phyloP scores from a whole-genome alignment of 2,329 filamentous ascomycete species.

The Ciborinia camelliae region DNA sequence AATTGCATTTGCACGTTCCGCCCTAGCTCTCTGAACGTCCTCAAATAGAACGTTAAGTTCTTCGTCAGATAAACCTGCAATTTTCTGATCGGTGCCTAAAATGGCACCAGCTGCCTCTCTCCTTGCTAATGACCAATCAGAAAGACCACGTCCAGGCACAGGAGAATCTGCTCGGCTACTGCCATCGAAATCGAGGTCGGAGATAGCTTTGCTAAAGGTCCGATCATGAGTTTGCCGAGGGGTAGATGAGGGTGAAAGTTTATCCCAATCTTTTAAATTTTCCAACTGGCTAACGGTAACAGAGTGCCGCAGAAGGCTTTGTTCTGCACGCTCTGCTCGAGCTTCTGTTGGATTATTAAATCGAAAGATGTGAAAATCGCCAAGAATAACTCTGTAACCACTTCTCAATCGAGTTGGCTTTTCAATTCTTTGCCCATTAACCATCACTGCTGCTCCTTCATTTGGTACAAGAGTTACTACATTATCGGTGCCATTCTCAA shows the following conservation, averaged over 20 bases:
- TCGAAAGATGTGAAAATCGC: slow-evolving; percentile 97
- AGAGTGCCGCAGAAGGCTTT: slow-evolving; percentile 84
- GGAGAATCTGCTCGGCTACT: slow-evolving; percentile 79
- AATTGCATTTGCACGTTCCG: slow-evolving; percentile 70
- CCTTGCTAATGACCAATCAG: slow-evolving; percentile 91
- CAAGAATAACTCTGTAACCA: slow-evolving; percentile 90
- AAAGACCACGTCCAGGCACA: slow-evolving; percentile 64
- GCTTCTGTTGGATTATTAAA: slow-evolving; percentile 99
- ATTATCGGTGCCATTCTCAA: slow-evolving; percentile 82
- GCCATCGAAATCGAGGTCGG: slow-evolving; percentile 64
- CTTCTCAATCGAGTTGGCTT: slow-evolving; percentile 84
- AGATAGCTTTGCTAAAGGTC: slow-evolving; percentile 72
- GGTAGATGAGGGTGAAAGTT: slow-evolving; percentile 62
- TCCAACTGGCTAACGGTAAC: slow-evolving; percentile 60
- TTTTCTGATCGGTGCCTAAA: slow-evolving; percentile 85
- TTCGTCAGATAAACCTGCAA: slow-evolving; percentile 85
- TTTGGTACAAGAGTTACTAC: slow-evolving; percentile 86
- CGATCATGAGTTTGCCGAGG: slow-evolving; percentile 70
- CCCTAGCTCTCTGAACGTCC: slow-evolving; percentile 84
- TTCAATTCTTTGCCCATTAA: slow-evolving; percentile 87
- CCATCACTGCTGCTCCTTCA: slow-evolving; percentile 95
- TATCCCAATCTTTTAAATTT: slow-evolving; percentile 47
- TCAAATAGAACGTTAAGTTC: slow-evolving; percentile 92
- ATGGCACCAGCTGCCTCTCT: slow-evolving; percentile 91
- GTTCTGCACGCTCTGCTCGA: slow-evolving; percentile 82